These are phyloP conservation scores for Tricladium varicosporioides DNA, from an alignment of 2,329 filamentous ascomycete species.

Conservation along the genomic window DNA sequence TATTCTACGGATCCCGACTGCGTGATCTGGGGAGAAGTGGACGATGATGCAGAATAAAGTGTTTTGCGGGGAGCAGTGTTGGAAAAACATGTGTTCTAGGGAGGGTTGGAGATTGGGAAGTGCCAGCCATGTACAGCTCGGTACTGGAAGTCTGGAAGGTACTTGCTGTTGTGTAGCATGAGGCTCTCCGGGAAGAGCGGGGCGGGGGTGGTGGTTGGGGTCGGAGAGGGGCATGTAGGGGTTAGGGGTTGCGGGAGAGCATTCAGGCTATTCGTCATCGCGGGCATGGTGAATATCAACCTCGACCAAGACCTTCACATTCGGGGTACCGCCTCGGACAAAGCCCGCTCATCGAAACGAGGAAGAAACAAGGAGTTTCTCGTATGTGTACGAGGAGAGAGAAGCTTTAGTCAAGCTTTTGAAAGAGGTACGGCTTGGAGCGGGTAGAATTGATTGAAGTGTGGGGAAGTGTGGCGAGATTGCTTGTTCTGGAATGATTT, in stretches of 20 bases:
- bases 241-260: neutral
- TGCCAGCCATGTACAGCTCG: too few species aligned
- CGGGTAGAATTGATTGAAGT: neutral
- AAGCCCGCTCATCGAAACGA: too few species aligned
- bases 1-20: neutral
- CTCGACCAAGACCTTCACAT: too few species aligned
- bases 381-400: neutral
- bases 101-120: too few species aligned
- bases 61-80: neutral
- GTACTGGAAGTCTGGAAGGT: neutral
- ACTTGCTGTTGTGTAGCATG: neutral
- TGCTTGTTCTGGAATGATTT: neutral
- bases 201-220: neutral
- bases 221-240: neutral
- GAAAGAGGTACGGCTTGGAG: neutral
- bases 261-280: slow-evolving; percentile 7
- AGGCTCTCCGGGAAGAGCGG: neutral
- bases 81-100: too few species aligned
- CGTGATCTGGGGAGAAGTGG: neutral
- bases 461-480: neutral
- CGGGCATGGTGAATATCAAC: neutral
- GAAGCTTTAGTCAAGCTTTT: neutral
- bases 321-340: neutral
- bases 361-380: too few species aligned
- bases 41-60: neutral